phyloP scores from a whole-genome alignment of 441 rosid genomes.

The Adansonia madagascariensis region DNA sequence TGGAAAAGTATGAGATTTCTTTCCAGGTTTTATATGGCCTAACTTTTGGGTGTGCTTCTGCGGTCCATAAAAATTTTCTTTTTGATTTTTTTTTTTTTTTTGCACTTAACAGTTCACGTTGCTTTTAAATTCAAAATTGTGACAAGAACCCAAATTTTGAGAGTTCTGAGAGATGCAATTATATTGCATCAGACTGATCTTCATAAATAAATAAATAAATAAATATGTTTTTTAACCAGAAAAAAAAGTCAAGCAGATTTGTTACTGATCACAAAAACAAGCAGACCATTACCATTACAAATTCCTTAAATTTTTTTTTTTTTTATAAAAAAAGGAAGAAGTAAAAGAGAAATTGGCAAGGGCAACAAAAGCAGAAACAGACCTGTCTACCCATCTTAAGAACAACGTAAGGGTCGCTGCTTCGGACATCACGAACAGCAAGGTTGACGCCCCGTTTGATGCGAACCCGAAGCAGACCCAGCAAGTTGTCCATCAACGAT shows the following conservation, averaged over 20 bases:
- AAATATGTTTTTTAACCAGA: neutral
- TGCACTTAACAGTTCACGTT: neutral
- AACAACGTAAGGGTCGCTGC: constrained; percentile 90
- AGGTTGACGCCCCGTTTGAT: constrained; percentile 82
- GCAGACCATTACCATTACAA: too few species aligned
- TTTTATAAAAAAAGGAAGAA: neutral
- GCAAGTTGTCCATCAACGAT: constrained; percentile 63
- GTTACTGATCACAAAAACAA: too few species aligned
- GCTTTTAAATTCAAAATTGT: neutral
- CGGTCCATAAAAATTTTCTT: too few species aligned
- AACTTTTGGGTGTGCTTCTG: too few species aligned
- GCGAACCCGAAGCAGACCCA: constrained; percentile 80
- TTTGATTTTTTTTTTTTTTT: too few species aligned
- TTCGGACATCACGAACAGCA: constrained; percentile 89
- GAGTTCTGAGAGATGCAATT: neutral
- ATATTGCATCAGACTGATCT: neutral
- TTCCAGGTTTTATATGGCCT: too few species aligned
- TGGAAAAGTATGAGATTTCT: too few species aligned
- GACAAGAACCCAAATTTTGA: neutral
- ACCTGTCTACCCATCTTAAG: constrained; percentile 86
- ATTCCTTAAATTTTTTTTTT: too few species aligned
- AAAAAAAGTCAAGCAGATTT: neutral
- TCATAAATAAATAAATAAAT: neutral
- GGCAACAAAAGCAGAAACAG: too few species aligned
- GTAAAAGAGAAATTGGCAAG: neutral